These are phyloP conservation scores for Pterocarpus macrocarpus DNA, from an alignment of 306 rosid species.

Conservation along the genomic window DNA sequence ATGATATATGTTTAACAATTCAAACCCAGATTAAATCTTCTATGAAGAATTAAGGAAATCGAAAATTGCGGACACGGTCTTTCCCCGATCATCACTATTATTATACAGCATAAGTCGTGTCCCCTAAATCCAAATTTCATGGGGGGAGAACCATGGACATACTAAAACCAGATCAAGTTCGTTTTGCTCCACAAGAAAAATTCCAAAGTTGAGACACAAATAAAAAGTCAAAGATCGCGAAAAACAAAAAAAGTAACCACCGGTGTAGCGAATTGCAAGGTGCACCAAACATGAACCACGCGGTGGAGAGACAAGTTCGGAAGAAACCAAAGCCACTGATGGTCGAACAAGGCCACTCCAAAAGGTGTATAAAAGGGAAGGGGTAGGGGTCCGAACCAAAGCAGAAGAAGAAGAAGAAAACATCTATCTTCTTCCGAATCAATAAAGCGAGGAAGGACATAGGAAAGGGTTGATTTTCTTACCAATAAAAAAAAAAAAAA, in stretches of 20 bases:
- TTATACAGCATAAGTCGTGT: no score
- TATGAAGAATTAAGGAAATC: no score
- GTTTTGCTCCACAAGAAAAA: neutral
- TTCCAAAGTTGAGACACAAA: neutral
- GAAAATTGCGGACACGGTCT: no score
- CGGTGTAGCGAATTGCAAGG: conserved; percentile 51
- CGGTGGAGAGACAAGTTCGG: conserved; percentile 40
- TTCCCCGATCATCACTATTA: no score
- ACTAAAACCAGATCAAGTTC: no score
- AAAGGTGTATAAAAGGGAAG: conserved; percentile 55
- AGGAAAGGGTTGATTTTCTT: conserved; percentile 40
- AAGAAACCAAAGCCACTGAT: neutral
- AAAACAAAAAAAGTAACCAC: neutral
- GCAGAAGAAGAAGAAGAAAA: conserved; percentile 51
- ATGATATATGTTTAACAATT: neutral
- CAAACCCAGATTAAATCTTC: no score
- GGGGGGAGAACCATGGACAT: no score
- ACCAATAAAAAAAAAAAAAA: no score
- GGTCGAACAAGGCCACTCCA: conserved; percentile 15
- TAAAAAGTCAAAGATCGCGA: conserved; percentile 27
- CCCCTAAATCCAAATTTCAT: no score
- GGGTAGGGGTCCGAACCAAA: rapidly evolving
- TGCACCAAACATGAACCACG: conserved; percentile 3
- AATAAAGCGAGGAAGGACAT: conserved; percentile 16
- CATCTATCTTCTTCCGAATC: conserved; percentile 55